phyloP scores from a whole-genome alignment of 2,329 filamentous ascomycete genomes.

The Arthrobotrys sphaeroides region DNA sequence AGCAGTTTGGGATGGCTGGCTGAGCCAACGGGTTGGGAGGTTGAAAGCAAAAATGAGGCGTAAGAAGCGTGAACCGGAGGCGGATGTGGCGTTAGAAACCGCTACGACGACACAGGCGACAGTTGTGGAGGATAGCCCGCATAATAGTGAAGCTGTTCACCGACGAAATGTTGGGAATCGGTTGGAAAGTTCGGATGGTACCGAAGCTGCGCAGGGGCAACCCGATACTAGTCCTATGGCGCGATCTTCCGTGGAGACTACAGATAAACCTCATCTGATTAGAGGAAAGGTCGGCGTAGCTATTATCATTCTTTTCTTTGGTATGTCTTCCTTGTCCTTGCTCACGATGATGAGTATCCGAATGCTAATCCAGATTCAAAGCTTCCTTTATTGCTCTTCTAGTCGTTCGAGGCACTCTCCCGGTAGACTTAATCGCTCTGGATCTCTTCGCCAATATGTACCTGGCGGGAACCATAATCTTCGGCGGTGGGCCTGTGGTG shows the following conservation, averaged over 20 bases:
- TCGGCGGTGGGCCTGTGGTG: slow-evolving; percentile 71
- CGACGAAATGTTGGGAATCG: neutral
- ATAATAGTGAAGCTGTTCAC: neutral
- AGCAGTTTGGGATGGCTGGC: slow-evolving; percentile 68
- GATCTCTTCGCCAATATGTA: slow-evolving; percentile 77
- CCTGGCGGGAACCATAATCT: slow-evolving; percentile 74
- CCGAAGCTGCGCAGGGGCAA: neutral
- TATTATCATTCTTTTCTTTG: slow-evolving; percentile 62
- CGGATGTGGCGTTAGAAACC: neutral
- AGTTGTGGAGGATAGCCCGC: neutral
- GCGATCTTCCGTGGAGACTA: neutral
- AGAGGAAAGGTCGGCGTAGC: slow-evolving; percentile 20
- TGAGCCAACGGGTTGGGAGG: slow-evolving; percentile 62
- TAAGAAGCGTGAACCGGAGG: slow-evolving; percentile 4
- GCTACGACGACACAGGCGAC: neutral
- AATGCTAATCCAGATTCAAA: slow-evolving; percentile 54
- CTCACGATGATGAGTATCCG: no score
- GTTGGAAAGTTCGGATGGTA: neutral
- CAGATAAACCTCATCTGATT: slow-evolving; percentile 9
- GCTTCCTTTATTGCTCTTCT: slow-evolving; percentile 69
- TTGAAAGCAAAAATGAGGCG: slow-evolving; percentile 43
- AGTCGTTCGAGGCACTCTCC: slow-evolving; percentile 63
- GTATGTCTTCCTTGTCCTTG: slow-evolving; percentile 56
- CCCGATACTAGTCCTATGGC: neutral
- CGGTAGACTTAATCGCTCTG: slow-evolving; percentile 64